phyloP scores from a whole-genome alignment of 2,329 filamentous ascomycete genomes.

The Paecilomyces sp. region DNA sequence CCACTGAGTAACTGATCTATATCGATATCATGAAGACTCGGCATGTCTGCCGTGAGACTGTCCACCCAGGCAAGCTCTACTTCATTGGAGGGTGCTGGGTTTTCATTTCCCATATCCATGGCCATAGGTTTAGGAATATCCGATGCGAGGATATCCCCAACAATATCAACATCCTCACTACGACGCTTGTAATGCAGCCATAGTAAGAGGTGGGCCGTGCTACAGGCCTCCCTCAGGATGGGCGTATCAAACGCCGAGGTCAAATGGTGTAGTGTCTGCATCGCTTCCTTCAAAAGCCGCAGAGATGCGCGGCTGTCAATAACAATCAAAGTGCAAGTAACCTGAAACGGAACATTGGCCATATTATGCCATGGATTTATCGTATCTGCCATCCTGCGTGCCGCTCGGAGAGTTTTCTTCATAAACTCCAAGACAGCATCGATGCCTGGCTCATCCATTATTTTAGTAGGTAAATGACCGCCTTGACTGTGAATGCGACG shows the following conservation, averaged over 20 bases:
- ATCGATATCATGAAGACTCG: not conserved
- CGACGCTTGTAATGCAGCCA: conserved; percentile 39
- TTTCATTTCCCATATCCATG: not conserved
- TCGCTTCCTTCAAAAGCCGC: conserved; percentile 43
- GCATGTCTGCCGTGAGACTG: not conserved
- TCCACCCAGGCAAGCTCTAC: not conserved
- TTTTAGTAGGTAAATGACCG: conserved; percentile 33
- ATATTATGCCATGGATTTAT: conserved; percentile 53
- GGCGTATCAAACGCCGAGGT: conserved; percentile 39
- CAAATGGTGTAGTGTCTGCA: conserved; percentile 41
- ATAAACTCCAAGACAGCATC: conserved; percentile 44
- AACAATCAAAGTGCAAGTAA: conserved; percentile 49
- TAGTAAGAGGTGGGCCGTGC: conserved; percentile 49
- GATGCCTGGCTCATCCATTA: conserved; percentile 23
- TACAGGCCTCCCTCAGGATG: conserved; percentile 47
- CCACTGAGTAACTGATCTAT: not conserved
- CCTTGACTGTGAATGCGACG: conserved; percentile 48
- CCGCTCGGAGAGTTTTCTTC: conserved; percentile 39
- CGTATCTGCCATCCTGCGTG: conserved; percentile 38
- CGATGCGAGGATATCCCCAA: not conserved
- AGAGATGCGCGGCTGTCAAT: conserved; percentile 48
- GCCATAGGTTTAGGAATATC: not conserved
- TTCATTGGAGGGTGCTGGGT: not conserved
- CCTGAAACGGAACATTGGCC: conserved; percentile 54
- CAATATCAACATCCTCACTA: not conserved